These are phyloP conservation scores for Platismatia glauca DNA, from an alignment of 495 filamentous ascomycete species.

Conservation along the genomic window DNA sequence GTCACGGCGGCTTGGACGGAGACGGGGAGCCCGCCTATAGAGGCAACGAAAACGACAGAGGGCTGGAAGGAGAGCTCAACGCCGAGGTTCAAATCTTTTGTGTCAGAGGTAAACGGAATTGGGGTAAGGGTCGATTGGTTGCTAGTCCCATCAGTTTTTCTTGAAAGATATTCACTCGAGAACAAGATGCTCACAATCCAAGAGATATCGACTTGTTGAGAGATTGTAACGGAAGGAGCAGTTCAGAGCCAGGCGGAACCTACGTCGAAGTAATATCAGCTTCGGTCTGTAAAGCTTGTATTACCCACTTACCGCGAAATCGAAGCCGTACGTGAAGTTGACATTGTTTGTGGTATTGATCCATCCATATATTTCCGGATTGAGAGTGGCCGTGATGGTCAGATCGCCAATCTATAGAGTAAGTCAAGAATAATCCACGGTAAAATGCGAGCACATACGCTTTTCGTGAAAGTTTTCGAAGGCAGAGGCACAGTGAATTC, in stretches of 20 bases:
- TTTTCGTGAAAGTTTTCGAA: not conserved
- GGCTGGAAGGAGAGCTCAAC: slow-evolving; percentile 11
- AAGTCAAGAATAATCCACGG: not conserved
- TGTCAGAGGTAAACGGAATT: not conserved
- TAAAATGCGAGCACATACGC: not conserved
- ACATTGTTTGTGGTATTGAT: slow-evolving; percentile 12
- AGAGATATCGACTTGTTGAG: slow-evolving; percentile 10
- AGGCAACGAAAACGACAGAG: slow-evolving; percentile 6
- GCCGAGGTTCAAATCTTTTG: slow-evolving; percentile 6
- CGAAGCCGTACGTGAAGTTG: slow-evolving; percentile 15
- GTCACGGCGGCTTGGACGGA: not conserved
- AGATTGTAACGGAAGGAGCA: not conserved
- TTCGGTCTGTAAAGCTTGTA: not conserved
- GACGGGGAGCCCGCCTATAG: not conserved
- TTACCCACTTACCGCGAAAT: slow-evolving; percentile 10
- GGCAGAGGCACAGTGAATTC: slow-evolving; percentile 9
- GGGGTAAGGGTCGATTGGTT: slow-evolving; percentile 7
- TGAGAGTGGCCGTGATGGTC: not conserved
- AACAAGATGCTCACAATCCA: slow-evolving; percentile 7
- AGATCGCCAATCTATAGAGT: not conserved
- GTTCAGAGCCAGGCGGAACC: slow-evolving; percentile 7
- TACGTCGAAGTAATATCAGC: not conserved
- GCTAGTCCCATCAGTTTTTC: not conserved
- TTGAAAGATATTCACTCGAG: no score
- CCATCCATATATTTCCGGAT: slow-evolving; percentile 3